Evolutionary conservation across 345 rosid genomes (phyloP), one percentile per base, ranked within the genome.

Genomic region (Sisymbrium irio): DNA sequence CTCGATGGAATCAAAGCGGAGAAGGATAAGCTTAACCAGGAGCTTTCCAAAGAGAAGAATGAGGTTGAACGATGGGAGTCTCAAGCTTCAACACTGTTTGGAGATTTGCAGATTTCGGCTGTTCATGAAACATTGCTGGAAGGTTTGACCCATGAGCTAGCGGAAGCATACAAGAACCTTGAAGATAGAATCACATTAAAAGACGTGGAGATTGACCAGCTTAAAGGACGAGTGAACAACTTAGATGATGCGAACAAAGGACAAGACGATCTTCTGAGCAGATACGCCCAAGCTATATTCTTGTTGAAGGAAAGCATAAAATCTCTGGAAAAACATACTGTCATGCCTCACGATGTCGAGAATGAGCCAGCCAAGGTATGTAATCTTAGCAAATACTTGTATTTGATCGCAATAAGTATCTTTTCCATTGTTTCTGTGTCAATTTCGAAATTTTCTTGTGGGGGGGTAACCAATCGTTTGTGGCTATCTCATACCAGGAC

Each of bases 281-380:
- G 84, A 55, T 87, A 81, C 81, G 62, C 77, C 62, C 85, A 89
- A 28, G 87, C 84, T 42, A 77, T 89, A 37, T 62, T 74, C 77
- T 80, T 88, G 78, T 77, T 96, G 76, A 81, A 70, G 74, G 86
- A 86, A 36, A 75, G 85, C 69, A 40, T 96, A 40, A 61, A 76
- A 44, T 89, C 94, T 58, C 75, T 96, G 78, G 98, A 89, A 78
- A 83, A 81, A 56, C 87, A 68, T 76, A 55, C 76, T 63, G 67
- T 78, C 74, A 47, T 79, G 69, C 78, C 66, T 67, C 67, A 58
- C 54, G 62, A 77, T 58, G 74, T 73, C 60, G 76, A 78, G 18
- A 66, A 44, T 32, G 77, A 79, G 58, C 84, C 75, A 79, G 55
- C 69, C 61, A 84, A 74, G 88, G 98, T 92, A 85, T 80, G 44